Evolutionary conservation across 805 yeast species (phyloP).

Genomic region (Teunomyces atbi): DNA sequence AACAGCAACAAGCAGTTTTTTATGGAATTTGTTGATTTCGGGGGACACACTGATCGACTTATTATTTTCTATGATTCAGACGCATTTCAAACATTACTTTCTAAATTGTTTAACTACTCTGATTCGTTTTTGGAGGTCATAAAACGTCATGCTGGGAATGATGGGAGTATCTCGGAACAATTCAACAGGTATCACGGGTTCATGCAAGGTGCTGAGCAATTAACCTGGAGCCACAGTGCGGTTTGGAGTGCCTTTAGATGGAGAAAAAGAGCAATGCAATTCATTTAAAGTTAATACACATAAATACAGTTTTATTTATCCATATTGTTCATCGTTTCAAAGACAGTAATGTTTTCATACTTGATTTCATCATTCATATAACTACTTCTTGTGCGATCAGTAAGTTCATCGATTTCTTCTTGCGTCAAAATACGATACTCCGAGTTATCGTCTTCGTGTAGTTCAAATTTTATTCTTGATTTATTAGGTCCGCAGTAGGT

Average conservation of each 20-base stretch:
- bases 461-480: conserved; percentile 4
- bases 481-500: neutral
- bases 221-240: conserved; percentile 90
- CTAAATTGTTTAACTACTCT: conserved; percentile 50
- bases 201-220: conserved; percentile 81
- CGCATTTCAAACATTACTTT: conserved; percentile 47
- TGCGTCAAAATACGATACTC: conserved; percentile 20
- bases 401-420: conserved; percentile 48
- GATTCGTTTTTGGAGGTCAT: conserved; percentile 66
- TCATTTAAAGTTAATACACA: neutral
- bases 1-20: conserved; percentile 28
- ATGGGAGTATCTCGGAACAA: conserved; percentile 85
- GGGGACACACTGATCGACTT: conserved; percentile 19
- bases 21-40: conserved; percentile 26
- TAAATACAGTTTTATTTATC: conserved; percentile 10
- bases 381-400: conserved; percentile 49
- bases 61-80: conserved; percentile 37
- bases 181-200: conserved; percentile 77
- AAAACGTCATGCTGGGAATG: conserved; percentile 56
- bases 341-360: conserved; percentile 30
- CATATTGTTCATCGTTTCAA: conserved; percentile 36
- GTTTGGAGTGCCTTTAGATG: conserved; percentile 68
- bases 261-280: conserved; percentile 45
- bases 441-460: neutral
- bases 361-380: conserved; percentile 16